Evolutionary conservation across 192 early-diverging fungal genomes (phyloP).

Genomic region (Phlyctochytrium arcticum): DNA sequence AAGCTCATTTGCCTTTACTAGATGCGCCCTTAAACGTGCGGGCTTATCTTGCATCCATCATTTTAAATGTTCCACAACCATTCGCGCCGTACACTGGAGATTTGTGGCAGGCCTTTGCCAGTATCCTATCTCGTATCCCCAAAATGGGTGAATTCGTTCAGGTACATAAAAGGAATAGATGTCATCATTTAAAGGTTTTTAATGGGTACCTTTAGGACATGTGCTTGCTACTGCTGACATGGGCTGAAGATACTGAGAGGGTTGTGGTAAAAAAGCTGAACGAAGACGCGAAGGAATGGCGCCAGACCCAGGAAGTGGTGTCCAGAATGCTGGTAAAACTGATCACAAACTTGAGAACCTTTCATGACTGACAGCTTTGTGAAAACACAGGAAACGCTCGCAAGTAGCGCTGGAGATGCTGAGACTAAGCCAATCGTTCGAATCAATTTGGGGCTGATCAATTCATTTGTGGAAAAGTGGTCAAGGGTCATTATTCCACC

Average conservation of each 20-base stretch:
- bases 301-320: too few species aligned
- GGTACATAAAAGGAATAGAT: too few species aligned
- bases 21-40: slow-evolving; percentile 54
- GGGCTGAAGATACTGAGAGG: slow-evolving; percentile 25
- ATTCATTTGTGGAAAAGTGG: slow-evolving; percentile 64
- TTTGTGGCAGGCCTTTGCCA: slow-evolving; percentile 61
- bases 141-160: neutral
- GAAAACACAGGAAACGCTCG: slow-evolving; percentile 1
- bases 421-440: slow-evolving; percentile 26
- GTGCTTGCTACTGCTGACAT: slow-evolving; percentile 59
- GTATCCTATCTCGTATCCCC: too few species aligned
- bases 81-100: slow-evolving; percentile 55
- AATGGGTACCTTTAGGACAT: slow-evolving; percentile 66
- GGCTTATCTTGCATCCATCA: slow-evolving; percentile 61
- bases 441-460: slow-evolving; percentile 58
- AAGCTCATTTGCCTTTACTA: too few species aligned
- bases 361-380: too few species aligned
- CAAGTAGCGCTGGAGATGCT: slow-evolving; percentile 4
- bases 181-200: too few species aligned
- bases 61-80: slow-evolving; percentile 58
- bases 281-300: too few species aligned
- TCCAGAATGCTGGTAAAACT: too few species aligned
- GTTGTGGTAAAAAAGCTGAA: neutral
- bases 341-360: too few species aligned
- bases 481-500: slow-evolving; percentile 54